Evolutionary conservation across 805 yeast species (phyloP).

Genomic region (Kuraishia capsulata): DNA sequence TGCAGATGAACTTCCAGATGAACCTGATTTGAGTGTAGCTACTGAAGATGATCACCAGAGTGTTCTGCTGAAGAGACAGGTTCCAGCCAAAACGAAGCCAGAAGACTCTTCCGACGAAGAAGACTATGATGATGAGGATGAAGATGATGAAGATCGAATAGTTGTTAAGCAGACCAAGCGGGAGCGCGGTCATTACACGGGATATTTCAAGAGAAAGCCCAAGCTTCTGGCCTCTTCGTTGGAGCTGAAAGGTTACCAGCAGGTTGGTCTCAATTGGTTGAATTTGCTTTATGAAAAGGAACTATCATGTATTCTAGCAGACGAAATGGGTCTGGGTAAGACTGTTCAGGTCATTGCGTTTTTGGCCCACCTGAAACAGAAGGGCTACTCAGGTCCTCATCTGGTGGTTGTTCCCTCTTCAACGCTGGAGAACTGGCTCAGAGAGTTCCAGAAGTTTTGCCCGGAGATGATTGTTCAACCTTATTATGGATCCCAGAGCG

Average conservation of each 20-base stretch:
- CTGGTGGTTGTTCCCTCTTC: constrained; percentile 93
- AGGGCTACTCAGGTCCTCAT: constrained; percentile 64
- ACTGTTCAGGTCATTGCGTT: constrained; percentile 95
- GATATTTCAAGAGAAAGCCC: constrained; percentile 68
- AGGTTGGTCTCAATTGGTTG: constrained; percentile 96
- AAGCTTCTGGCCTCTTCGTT: constrained; percentile 50
- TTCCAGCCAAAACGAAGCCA: neutral
- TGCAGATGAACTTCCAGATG: constrained; percentile 9
- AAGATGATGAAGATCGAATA: constrained; percentile 7
- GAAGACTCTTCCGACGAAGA: constrained; percentile 7
- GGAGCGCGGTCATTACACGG: constrained; percentile 5
- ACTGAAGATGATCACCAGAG: constrained; percentile 18
- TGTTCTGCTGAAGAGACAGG: neutral
- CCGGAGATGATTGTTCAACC: constrained; percentile 81
- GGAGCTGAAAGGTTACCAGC: constrained; percentile 80
- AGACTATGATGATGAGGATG: constrained; percentile 20
- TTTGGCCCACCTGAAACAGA: constrained; percentile 72
- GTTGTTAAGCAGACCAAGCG: constrained; percentile 4
- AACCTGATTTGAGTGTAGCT: neutral
- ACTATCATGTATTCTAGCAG: constrained; percentile 90
- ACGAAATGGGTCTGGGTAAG: constrained; percentile 98
- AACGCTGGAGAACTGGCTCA: constrained; percentile 93
- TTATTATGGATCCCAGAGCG: constrained; percentile 82
- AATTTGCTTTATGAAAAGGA: constrained; percentile 66
- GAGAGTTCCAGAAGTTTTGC: constrained; percentile 87